Conservation (phyloP, 441 rosid species). For the Pelargonium fulgidum region DNA sequence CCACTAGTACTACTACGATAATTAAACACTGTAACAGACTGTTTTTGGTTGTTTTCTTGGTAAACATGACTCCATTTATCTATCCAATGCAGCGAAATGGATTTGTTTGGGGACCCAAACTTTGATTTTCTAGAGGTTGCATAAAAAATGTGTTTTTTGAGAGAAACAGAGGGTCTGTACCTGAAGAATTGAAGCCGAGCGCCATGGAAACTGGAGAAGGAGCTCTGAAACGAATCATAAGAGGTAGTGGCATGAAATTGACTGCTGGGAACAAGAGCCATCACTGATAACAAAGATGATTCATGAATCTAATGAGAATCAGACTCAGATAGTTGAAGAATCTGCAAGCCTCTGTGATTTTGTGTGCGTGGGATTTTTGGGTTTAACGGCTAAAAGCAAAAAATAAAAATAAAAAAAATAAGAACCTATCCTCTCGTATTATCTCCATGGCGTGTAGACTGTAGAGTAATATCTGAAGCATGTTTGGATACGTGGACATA, state of each 20-base stretch:
- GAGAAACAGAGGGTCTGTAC: constrained; percentile 32
- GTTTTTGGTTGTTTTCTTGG: constrained; percentile 26
- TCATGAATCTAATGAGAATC: not conserved
- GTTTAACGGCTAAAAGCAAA: not conserved
- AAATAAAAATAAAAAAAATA: not conserved
- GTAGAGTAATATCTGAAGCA: not conserved
- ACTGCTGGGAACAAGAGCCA: constrained; percentile 50
- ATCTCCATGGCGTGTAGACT: not conserved
- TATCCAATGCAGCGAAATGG: constrained; percentile 22
- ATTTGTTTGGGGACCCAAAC: constrained; percentile 20
- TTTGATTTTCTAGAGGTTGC: constrained; percentile 22
- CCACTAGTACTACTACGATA: constrained; percentile 19
- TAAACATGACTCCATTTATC: constrained; percentile 29
- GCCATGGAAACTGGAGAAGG: constrained; percentile 42
- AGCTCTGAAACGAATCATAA: constrained; percentile 46
- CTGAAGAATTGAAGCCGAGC: constrained; percentile 37
- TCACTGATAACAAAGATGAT: constrained; percentile 14
- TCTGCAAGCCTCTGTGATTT: too few species aligned
- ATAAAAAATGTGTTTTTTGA: constrained; percentile 17
- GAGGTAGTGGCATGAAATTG: constrained; percentile 42
- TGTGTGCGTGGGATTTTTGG: not conserved
- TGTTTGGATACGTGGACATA: not conserved
- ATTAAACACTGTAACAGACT: constrained; percentile 29
- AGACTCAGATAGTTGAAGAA: not conserved
- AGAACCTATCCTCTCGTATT: not conserved